Conservation (phyloP, 2,329 filamentous ascomycete genomes). For the Botrytis aclada region DNA sequence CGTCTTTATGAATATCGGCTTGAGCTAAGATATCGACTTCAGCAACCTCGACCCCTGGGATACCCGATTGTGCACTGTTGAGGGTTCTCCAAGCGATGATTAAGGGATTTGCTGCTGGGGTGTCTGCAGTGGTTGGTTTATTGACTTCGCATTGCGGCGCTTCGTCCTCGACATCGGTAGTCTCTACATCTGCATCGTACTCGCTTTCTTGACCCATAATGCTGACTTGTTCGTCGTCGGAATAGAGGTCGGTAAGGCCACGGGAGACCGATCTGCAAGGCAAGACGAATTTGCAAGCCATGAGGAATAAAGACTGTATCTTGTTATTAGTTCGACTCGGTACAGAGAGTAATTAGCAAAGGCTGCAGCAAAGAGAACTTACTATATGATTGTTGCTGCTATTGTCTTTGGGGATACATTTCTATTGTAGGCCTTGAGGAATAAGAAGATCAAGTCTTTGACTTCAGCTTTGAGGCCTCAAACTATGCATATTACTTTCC, state of each 20-base stretch:
- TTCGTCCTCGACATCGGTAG: background rate
- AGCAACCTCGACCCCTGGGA: background rate
- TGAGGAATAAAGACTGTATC: conserved; percentile 1
- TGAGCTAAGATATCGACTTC: background rate
- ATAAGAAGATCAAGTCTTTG: background rate
- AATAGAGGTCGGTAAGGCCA: background rate
- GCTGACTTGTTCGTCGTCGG: background rate
- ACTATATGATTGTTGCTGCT: background rate
- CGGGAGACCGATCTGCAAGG: background rate
- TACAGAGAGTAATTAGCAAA: background rate
- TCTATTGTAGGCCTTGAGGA: background rate
- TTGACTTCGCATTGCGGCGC: background rate
- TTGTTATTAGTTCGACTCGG: background rate
- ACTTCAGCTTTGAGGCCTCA: background rate
- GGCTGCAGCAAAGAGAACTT: background rate
- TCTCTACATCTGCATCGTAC: conserved; percentile 1
- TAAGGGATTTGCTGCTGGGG: background rate
- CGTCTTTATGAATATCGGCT: background rate
- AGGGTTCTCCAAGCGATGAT: background rate
- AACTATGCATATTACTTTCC: background rate
- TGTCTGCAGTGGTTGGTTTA: background rate
- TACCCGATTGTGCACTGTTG: background rate
- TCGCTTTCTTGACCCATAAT: background rate
- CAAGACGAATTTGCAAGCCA: background rate
- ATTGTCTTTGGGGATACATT: background rate